Base-by-base conservation (phyloP, 805 yeast genomes). In the Wickerhamomyces subpelliculosus region DNA sequence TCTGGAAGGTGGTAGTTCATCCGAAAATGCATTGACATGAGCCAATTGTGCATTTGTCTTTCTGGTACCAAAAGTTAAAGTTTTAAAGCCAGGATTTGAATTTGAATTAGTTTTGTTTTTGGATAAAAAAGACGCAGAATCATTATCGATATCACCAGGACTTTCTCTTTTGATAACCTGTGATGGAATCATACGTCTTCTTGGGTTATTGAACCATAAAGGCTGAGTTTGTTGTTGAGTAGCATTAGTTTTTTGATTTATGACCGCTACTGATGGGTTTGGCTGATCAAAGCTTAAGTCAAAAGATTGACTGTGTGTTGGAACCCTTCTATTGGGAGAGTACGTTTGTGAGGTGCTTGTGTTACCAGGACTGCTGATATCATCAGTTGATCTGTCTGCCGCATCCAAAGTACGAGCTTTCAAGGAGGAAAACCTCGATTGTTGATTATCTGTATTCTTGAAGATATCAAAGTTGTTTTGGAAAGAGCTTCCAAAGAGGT, bases 121-220 rank as follows among this genome's bases (percentile, higher is more conserved):
- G 4, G 50, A 39, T 6, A 55, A 33, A 32, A 52, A 47, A 3
- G 40, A 17, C 6, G 49, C 42, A 1, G 61, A 41, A 14, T 52
- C 60, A 8, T 38, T 39, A 11, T 52, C 52, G 23, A 32, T 33
- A 4, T 51, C 51, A n/a, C 43, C 43, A 9, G 37, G 29, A n/a
- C 43, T 40, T 17, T 52, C 60, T 47, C 78, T 59, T 44, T 70
- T 72, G 18, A 72, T 55, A 13, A 71, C 62, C 4, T 60, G 61
- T n/a, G 67, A 64, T 8, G 79, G 78, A n/a, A 68, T 60, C 2
- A 61, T 55, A 40, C 78, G 60, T 42, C 68, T 67, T 41, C 64
- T 68, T n/a, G 70, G 64, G 34, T 63, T 62, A 31, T 63, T 61
- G 42, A 54, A 64, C 70, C 68, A 68, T 18, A 50, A 49, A 7